Conservation (phyloP, 1,139 yeast species). For the Hansenula lynferdii region DNA sequence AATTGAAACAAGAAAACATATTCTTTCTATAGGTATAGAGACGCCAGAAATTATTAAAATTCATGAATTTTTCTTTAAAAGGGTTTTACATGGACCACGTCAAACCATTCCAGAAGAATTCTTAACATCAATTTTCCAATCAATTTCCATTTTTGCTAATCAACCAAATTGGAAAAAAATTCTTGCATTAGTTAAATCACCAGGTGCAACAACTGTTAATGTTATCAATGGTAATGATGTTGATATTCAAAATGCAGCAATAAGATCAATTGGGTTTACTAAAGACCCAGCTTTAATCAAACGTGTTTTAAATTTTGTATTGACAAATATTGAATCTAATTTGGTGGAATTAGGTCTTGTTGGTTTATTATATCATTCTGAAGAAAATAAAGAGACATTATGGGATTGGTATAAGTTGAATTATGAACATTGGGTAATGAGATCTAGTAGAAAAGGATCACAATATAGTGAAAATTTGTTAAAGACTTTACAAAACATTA, state of each 20-base stretch:
- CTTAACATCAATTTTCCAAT: constrained; percentile 30
- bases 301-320: constrained; percentile 51
- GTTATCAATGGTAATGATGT: constrained; percentile 20
- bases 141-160: constrained; percentile 28
- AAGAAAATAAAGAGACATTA: constrained; percentile 22
- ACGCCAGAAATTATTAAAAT: constrained; percentile 29
- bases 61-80: constrained; percentile 38
- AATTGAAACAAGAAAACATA: constrained; percentile 33
- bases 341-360: constrained; percentile 50
- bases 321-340: constrained; percentile 48
- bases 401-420: constrained; percentile 55
- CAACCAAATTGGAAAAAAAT: constrained; percentile 55
- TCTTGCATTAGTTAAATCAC: constrained; percentile 44
- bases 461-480: constrained; percentile 33
- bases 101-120: constrained; percentile 46
- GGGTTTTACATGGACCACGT: constrained; percentile 44
- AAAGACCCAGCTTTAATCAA: constrained; percentile 39
- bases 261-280: constrained; percentile 48
- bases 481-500: constrained; percentile 36
- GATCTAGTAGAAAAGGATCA: constrained; percentile 40
- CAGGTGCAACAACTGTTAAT: constrained; percentile 30
- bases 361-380: constrained; percentile 36
- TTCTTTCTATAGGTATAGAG: constrained; percentile 19
- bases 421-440: constrained; percentile 45
- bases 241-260: constrained; percentile 49